Percentiles rank a stretch among this genome's conserved stretches.
phyloP scores from a whole-genome alignment of 306 rosid genomes.

The Quillaja saponaria region DNA sequence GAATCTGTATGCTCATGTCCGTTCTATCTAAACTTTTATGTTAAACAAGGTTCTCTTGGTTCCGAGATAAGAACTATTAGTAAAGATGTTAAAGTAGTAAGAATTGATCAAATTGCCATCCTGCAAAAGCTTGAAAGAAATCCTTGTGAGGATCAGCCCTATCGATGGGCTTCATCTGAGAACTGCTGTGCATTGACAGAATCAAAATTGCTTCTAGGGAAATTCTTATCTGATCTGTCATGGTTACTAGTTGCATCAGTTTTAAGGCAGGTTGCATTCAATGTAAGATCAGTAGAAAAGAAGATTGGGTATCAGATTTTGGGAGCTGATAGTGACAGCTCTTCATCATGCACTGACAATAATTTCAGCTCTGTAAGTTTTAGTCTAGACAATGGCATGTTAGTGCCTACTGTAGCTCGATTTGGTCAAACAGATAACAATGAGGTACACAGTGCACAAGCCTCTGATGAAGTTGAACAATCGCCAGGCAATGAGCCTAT shows the following conservation, averaged over 20 bases:
- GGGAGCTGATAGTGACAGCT: conserved; percentile 31
- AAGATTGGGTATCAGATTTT: conserved; percentile 72
- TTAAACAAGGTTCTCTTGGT: conserved; percentile 77
- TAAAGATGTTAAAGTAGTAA: conserved; percentile 53
- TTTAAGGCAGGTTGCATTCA: conserved; percentile 57
- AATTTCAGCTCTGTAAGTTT: conserved; percentile 53
- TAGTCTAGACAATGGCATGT: conserved; percentile 46
- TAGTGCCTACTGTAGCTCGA: conserved; percentile 50
- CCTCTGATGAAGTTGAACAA: conserved; percentile 30
- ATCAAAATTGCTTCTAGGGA: conserved; percentile 70
- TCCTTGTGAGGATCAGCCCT: conserved; percentile 50
- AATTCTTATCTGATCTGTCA: conserved; percentile 63
- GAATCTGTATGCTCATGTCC: conserved; percentile 65
- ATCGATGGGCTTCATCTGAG: conserved; percentile 75
- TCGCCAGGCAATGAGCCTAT: conserved; percentile 36
- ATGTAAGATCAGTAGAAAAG: conserved; percentile 60
- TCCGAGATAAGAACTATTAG: conserved; percentile 59
- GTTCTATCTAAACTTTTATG: conserved; percentile 69
- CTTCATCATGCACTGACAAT: conserved; percentile 32
- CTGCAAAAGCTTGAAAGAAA: conserved; percentile 62
- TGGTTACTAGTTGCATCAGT: conserved; percentile 74
- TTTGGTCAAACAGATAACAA: conserved; percentile 35
- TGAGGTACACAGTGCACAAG: conserved; percentile 24
- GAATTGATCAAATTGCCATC: conserved; percentile 61
- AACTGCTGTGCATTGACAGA: conserved; percentile 56